Conservation (phyloP, 345 rosid genomes). For the Syzygium grande region DNA sequence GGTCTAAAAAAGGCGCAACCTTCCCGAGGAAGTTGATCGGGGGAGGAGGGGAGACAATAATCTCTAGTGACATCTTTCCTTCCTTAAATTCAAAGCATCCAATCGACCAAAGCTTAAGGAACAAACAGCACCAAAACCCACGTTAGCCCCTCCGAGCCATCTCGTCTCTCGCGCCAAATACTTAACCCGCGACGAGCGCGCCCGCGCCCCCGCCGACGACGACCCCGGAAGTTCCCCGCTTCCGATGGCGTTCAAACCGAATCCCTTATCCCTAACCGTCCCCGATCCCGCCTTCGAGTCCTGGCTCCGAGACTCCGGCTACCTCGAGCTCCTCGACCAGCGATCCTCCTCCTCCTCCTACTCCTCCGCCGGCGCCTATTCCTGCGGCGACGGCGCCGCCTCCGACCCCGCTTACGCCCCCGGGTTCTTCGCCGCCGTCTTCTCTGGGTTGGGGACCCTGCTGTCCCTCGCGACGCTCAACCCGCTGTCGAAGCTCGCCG, state of each 20-base stretch:
- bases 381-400: slow-evolving; percentile 15
- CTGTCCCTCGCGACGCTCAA: slow-evolving; percentile 63
- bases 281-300: slow-evolving; percentile 81
- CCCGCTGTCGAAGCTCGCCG: slow-evolving; percentile 82
- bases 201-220: neutral
- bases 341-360: slow-evolving; percentile 24
- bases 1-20: too few species aligned
- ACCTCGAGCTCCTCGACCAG: slow-evolving; percentile 78
- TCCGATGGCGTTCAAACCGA: slow-evolving; percentile 29
- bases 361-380: slow-evolving; percentile 4
- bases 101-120: too few species aligned
- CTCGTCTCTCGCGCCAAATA: neutral
- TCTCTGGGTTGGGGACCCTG: slow-evolving; percentile 32
- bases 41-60: too few species aligned
- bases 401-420: slow-evolving; percentile 17
- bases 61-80: neutral
- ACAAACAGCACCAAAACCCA: neutral
- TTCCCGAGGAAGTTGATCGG: too few species aligned
- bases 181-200: neutral
- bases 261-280: slow-evolving; percentile 69
- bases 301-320: slow-evolving; percentile 96
- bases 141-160: neutral
- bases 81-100: neutral
- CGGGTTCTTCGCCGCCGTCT: slow-evolving; percentile 34
- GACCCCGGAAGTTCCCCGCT: neutral